Conservation (phyloP, 1,139 yeast genomes). For the Geotrichum siamense region DNA sequence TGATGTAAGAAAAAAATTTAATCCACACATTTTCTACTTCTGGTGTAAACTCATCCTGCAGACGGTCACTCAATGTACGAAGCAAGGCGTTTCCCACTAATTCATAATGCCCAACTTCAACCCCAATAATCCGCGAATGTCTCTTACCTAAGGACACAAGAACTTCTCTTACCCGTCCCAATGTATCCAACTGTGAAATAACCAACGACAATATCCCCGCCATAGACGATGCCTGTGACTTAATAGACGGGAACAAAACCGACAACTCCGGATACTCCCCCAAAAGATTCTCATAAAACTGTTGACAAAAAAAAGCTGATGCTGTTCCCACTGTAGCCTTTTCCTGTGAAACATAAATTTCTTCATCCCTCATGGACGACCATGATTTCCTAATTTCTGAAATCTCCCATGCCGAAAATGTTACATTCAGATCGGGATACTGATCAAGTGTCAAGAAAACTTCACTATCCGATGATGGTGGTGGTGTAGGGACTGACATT, state of each 20-base stretch:
- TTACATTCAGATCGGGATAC: conserved; percentile 24
- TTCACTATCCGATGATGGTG: conserved; percentile 6
- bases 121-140: conserved; percentile 68
- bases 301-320: conserved; percentile 39
- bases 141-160: conserved; percentile 61
- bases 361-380: conserved; percentile 28
- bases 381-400: conserved; percentile 23
- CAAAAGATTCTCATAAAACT: conserved; percentile 53
- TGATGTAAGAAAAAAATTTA: conserved; percentile 44
- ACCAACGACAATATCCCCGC: conserved; percentile 73
- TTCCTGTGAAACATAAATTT: conserved; percentile 23
- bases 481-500: conserved; percentile 12
- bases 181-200: conserved; percentile 42
- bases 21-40: conserved; percentile 64
- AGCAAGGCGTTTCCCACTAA: conserved; percentile 74
- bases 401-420: conserved; percentile 24
- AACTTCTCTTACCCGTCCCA: conserved; percentile 49
- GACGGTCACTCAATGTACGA: conserved; percentile 66
- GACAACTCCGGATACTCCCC: conserved; percentile 49
- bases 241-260: conserved; percentile 54
- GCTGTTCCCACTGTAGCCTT: conserved; percentile 28
- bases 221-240: conserved; percentile 68
- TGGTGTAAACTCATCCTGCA: conserved; percentile 42
- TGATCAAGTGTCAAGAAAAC: conserved; percentile 16
- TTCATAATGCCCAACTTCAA: conserved; percentile 66